Conservation (phyloP, 2,329 filamentous ascomycete genomes). For the Aspergillus tubingensis region DNA sequence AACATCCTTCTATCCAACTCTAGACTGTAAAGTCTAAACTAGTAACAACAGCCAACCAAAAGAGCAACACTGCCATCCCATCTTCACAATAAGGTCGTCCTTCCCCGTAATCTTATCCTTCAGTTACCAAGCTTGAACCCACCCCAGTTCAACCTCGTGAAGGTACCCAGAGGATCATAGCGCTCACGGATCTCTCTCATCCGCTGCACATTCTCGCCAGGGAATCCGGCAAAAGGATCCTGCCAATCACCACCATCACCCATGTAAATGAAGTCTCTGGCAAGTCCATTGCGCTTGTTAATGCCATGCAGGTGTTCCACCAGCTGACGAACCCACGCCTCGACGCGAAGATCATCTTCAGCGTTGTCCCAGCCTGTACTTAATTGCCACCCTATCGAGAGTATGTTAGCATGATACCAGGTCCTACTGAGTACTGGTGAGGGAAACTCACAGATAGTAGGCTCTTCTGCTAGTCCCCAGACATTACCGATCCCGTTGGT, state of each 20-base stretch:
- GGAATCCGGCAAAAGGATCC: conserved; percentile 38
- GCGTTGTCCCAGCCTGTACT: conserved; percentile 41
- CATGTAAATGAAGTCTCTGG: conserved; percentile 42
- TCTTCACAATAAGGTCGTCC: no score
- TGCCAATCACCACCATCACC: conserved; percentile 43
- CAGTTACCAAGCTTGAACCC: conserved; percentile 31
- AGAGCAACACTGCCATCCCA: no score
- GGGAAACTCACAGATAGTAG: conserved; percentile 32
- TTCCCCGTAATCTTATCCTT: no score
- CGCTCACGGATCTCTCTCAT: conserved; percentile 31
- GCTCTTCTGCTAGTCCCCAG: conserved; percentile 38
- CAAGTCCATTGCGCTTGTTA: conserved; percentile 34
- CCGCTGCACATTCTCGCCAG: conserved; percentile 35
- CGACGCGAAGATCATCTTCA: conserved; percentile 40
- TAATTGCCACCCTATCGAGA: conserved; percentile 40
- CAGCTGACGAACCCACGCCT: conserved; percentile 34
- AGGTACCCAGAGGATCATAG: conserved; percentile 38
- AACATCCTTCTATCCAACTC: no score
- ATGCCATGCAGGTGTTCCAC: conserved; percentile 33
- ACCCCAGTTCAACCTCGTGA: conserved; percentile 39
- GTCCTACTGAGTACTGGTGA: no score
- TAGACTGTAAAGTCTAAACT: no score
- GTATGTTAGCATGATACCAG: no score
- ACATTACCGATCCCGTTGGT: conserved; percentile 44
- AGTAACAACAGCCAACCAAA: no score